These are phyloP conservation scores for Gynandropsis gynandra DNA, from an alignment of 345 rosid species.

Conservation along the genomic window DNA sequence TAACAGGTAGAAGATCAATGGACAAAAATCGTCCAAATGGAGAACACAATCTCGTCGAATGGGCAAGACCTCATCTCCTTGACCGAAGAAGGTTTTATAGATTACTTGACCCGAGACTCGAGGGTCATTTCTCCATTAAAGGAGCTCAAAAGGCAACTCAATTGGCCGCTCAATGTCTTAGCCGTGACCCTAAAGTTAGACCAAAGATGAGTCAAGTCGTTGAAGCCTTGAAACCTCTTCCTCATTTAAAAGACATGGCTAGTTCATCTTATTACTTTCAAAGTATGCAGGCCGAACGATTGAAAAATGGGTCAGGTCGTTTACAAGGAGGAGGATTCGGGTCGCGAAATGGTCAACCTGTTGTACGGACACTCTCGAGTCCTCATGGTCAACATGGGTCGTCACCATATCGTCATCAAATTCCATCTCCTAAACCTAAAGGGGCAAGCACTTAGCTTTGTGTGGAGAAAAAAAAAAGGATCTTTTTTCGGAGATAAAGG, in stretches of 20 bases:
- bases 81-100: constrained; percentile 73
- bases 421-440: constrained; percentile 68
- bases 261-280: constrained; percentile 76
- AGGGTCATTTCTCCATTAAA: constrained; percentile 71
- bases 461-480: constrained; percentile 5
- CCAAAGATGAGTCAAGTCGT: constrained; percentile 82
- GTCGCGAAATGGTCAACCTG: constrained; percentile 45
- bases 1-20: constrained; percentile 73
- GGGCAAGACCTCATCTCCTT: constrained; percentile 77
- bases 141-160: constrained; percentile 77
- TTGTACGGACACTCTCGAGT: constrained; percentile 61
- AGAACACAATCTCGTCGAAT: constrained; percentile 74
- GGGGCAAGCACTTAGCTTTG: constrained; percentile 27
- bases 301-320: constrained; percentile 27
- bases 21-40: constrained; percentile 76
- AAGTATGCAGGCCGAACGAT: constrained; percentile 54
- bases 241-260: constrained; percentile 71
- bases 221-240: constrained; percentile 60
- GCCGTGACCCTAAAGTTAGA: constrained; percentile 75
- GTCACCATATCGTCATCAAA: constrained; percentile 61
- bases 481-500: not conserved
- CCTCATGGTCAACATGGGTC: constrained; percentile 66
- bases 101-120: constrained; percentile 72
- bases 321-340: constrained; percentile 41
- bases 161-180: constrained; percentile 70